A percentile compares a stretch with the other conserved stretches of the same genome.
Conservation (phyloP, 2,329 filamentous ascomycete species). For the Alternaria sp. region DNA sequence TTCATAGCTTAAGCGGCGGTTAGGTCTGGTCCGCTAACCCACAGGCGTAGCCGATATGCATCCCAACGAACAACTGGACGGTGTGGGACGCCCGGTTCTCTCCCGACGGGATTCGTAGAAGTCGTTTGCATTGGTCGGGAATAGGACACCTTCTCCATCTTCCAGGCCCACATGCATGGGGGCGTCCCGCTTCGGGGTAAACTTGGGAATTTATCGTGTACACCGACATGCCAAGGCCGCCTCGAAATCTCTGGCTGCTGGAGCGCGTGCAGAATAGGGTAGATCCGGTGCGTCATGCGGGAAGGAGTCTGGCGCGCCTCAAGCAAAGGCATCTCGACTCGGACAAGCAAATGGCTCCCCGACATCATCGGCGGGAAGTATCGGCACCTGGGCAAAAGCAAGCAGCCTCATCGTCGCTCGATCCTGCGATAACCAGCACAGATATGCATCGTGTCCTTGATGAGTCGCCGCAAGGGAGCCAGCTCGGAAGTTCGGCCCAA, state of each 20-base stretch:
- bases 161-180: background rate
- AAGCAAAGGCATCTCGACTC: background rate
- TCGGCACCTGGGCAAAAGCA: background rate
- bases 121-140: conserved; percentile 18
- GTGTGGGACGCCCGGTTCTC: conserved; percentile 3
- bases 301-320: background rate
- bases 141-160: conserved; percentile 12
- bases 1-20: conserved; percentile 10
- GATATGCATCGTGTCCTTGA: background rate
- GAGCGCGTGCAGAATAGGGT: background rate
- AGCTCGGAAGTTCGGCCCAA: background rate
- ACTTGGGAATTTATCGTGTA: background rate
- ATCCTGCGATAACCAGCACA: background rate
- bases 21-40: conserved; percentile 14
- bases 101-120: conserved; percentile 6
- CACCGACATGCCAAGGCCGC: conserved; percentile 3
- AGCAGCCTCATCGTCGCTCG: background rate
- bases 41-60: conserved; percentile 7
- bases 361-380: background rate
- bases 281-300: conserved; percentile 7
- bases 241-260: background rate
- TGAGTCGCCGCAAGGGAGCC: background rate
- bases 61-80: conserved; percentile 13
- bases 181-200: background rate
- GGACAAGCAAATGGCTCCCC: conserved; percentile 9